Conservation (phyloP, 164 flowering plant species). For the Dillenia suffruticosa region DNA sequence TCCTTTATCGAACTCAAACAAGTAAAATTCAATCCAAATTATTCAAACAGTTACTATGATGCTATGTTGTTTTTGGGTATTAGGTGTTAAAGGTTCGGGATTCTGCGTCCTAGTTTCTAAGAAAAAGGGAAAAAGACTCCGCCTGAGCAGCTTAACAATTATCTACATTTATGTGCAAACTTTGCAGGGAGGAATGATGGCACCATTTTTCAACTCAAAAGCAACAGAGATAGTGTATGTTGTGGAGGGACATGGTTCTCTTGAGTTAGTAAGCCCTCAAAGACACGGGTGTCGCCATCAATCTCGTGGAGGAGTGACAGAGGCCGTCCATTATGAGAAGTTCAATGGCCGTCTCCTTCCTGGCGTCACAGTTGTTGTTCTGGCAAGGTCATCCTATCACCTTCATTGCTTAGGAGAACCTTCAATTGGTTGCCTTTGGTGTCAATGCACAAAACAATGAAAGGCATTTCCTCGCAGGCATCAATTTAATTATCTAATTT, state of each 20-base stretch:
- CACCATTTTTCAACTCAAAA: slow-evolving; percentile 39
- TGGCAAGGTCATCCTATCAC: not conserved
- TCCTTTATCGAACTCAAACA: slow-evolving; percentile 28
- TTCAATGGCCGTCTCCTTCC: not conserved
- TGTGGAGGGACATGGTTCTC: slow-evolving; percentile 33
- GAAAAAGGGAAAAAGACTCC: too few species aligned
- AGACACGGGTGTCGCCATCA: slow-evolving; percentile 4
- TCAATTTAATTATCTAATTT: too few species aligned
- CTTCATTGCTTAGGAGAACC: not conserved
- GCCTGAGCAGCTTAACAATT: too few species aligned
- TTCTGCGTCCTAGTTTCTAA: too few species aligned
- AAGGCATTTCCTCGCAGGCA: too few species aligned
- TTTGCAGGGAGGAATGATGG: slow-evolving; percentile 35
- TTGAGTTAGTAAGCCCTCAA: slow-evolving; percentile 62
- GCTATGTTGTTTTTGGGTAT: not conserved
- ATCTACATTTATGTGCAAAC: not conserved
- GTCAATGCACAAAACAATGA: too few species aligned
- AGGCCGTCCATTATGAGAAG: not conserved
- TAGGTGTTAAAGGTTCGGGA: too few species aligned
- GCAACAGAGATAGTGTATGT: slow-evolving; percentile 36
- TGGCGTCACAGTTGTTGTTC: not conserved
- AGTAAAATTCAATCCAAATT: slow-evolving; percentile 16
- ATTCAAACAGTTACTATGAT: not conserved
- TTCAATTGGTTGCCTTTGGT: not conserved
- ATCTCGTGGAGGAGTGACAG: not conserved